Evolutionary conservation across 345 rosid species (phyloP).

Genomic region (Capsella bursapastoris): DNA sequence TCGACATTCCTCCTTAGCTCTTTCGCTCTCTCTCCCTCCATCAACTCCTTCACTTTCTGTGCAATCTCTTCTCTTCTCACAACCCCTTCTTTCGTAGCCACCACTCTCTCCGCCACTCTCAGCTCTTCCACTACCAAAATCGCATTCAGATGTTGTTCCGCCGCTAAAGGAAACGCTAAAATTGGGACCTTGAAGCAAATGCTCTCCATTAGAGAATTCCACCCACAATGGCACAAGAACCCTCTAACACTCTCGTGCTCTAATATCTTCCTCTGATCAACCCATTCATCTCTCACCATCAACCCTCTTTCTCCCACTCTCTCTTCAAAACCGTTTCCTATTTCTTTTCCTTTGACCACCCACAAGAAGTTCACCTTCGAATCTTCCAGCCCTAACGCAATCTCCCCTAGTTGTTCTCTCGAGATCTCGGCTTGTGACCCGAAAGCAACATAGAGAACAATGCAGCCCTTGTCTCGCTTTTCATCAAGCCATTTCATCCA

Average conservation of each 20-base stretch:
- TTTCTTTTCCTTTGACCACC: slow-evolving; percentile 10
- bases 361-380: slow-evolving; percentile 12
- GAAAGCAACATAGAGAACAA: slow-evolving; percentile 2
- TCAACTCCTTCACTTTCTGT: slow-evolving; percentile 19
- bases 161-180: slow-evolving; percentile 14
- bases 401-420: slow-evolving; percentile 17
- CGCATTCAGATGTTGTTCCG: slow-evolving; percentile 13
- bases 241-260: slow-evolving; percentile 10
- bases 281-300: slow-evolving; percentile 14
- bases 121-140: slow-evolving; percentile 26
- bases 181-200: slow-evolving; percentile 14
- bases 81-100: neutral
- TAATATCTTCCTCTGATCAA: slow-evolving; percentile 20
- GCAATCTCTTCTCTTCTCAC: neutral
- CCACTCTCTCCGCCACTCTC: slow-evolving; percentile 12
- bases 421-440: slow-evolving; percentile 16
- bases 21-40: slow-evolving; percentile 23
- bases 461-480: neutral
- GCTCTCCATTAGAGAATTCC: slow-evolving; percentile 19
- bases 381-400: slow-evolving; percentile 20
- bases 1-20: slow-evolving; percentile 6
- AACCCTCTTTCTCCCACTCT: slow-evolving; percentile 21
- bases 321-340: slow-evolving; percentile 1
- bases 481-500: neutral
- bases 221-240: slow-evolving; percentile 18